Conservation (phyloP, 202 grass and related monocot genomes). For the Musa balbisiana region DNA sequence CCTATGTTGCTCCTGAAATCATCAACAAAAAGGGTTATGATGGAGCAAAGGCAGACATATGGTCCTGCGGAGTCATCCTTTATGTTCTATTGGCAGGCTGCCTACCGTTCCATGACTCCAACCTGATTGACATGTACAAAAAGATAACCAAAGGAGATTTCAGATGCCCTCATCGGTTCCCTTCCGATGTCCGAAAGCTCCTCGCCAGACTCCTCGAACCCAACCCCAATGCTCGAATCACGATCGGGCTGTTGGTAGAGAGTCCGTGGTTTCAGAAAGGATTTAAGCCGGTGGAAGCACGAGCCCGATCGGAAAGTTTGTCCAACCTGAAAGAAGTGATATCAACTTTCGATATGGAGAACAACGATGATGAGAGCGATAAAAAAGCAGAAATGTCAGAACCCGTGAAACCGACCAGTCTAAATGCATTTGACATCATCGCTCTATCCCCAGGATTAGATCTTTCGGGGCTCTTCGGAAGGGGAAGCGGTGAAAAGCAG, state of each 20-base stretch:
- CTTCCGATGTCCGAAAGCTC: slow-evolving; percentile 37
- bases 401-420: slow-evolving; percentile 45
- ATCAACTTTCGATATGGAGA: slow-evolving; percentile 43
- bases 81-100: slow-evolving; percentile 62
- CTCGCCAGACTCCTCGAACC: slow-evolving; percentile 63
- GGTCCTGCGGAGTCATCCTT: slow-evolving; percentile 84
- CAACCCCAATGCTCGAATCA: slow-evolving; percentile 54
- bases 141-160: slow-evolving; percentile 70
- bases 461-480: slow-evolving; percentile 62
- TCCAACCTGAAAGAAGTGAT: slow-evolving; percentile 49
- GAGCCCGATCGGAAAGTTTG: slow-evolving; percentile 17
- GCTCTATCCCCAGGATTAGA: slow-evolving; percentile 75
- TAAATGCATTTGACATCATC: slow-evolving; percentile 95
- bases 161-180: slow-evolving; percentile 58
- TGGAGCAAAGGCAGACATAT: slow-evolving; percentile 75
- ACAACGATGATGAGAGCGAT: slow-evolving; percentile 17
- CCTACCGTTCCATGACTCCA: slow-evolving; percentile 66
- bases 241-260: slow-evolving; percentile 50
- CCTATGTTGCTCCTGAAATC: slow-evolving; percentile 77
- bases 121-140: slow-evolving; percentile 69
- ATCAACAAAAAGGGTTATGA: slow-evolving; percentile 74
- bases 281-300: slow-evolving; percentile 45
- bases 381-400: slow-evolving; percentile 8
- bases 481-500: slow-evolving; percentile 37
- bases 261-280: slow-evolving; percentile 71